Evolutionary conservation across 1,139 yeast genomes (phyloP), one percentile per base, ranked within the genome.

Genomic region (Yamadazyma diospyri): DNA sequence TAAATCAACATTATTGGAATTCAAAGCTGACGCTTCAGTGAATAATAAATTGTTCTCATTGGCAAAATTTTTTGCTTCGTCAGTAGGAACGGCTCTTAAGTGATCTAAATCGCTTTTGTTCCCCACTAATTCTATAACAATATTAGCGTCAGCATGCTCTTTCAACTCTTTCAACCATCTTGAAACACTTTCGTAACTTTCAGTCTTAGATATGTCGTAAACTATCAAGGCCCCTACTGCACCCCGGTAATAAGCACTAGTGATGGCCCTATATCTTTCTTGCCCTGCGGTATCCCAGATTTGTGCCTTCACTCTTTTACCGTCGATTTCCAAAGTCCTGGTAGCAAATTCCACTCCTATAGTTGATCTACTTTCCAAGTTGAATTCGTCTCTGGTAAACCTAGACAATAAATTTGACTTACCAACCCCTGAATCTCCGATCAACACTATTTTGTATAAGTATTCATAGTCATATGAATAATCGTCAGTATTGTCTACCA

Each of bases 201-300:
- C 94, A 21, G 94, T 83, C 61, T 89, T 89, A 40, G 97, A 80
- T 55, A 92, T 89, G 64, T 92, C 98, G 62, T 92, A 92, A 45
- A 92, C 95, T 42, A 92, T 82, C 50, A 92, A 71, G 2, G 98
- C 98, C 34, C 98, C 98, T 32, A 89, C 95, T 1, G 98, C 98
- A 29, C 98, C 98, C 56, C 98, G 76, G 60, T 92, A 92, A 66
- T 92, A 92, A 10, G 97, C 98, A 40, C 94, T 81, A 25, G 98
- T 94, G 55, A 92, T 92, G 33, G 98, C 97, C 51, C 98, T 78
- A 68, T 92, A 92, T 57, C 98, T 78, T 63, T 92, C 98, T 68
- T 92, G 98, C 39, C 98, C 98, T 2, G 98, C 98, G 18, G 98
- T 92, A 60, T 92, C 98, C 98, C 98, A 92, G 54, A 92, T 88